phyloP scores from a whole-genome alignment of 2,329 filamentous ascomycete species.

The Trichoderma aggressivum region DNA sequence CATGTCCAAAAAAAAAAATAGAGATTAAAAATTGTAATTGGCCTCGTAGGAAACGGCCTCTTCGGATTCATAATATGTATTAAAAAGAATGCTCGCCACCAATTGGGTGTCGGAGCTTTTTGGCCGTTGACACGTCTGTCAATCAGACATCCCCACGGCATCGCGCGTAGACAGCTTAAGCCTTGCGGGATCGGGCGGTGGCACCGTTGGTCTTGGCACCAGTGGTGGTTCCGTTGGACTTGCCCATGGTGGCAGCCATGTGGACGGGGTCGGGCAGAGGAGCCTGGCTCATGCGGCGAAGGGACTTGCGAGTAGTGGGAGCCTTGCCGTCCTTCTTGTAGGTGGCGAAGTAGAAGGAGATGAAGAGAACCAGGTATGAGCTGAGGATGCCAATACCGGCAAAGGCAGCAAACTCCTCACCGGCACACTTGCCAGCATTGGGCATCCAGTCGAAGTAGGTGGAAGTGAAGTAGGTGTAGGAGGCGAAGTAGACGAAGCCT shows the following conservation, averaged over 20 bases:
- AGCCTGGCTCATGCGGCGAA: constrained; percentile 63
- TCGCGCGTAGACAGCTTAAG: constrained; percentile 33
- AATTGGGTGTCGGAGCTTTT: background rate
- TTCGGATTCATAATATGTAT: background rate
- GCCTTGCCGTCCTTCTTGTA: constrained; percentile 86
- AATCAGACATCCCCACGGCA: background rate
- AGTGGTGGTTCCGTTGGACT: constrained; percentile 51
- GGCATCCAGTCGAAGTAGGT: constrained; percentile 85
- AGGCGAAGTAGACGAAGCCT: constrained; percentile 98
- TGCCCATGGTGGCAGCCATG: constrained; percentile 48
- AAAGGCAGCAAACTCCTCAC: constrained; percentile 95
- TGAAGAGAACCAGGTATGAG: constrained; percentile 96
- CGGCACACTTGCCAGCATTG: constrained; percentile 80
- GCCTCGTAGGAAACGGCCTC: background rate
- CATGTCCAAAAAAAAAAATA: constrained; percentile 21
- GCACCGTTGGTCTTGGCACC: constrained; percentile 57
- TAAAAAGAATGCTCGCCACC: background rate
- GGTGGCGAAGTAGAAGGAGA: constrained; percentile 96
- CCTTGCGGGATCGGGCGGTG: constrained; percentile 67
- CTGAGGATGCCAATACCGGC: constrained; percentile 87
- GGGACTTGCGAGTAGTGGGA: constrained; percentile 73
- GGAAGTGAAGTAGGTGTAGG: constrained; percentile 97
- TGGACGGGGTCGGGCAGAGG: constrained; percentile 71
- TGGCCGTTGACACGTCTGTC: background rate
- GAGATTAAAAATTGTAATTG: constrained; percentile 16